Conservation (phyloP, 805 yeast genomes). For the Lachancea mirantina region DNA sequence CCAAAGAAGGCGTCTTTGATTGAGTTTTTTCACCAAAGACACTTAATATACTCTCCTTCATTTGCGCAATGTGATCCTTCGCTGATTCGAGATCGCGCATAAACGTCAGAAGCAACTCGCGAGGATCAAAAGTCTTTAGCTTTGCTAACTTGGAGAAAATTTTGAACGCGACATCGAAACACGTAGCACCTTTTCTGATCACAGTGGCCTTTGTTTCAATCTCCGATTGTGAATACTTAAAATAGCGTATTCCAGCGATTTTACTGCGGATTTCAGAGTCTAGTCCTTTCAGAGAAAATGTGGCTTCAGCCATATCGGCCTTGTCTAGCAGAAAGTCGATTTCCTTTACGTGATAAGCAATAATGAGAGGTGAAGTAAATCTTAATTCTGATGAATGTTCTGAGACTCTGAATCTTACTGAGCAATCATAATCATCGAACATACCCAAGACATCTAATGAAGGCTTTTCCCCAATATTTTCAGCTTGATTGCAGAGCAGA, state of each 20-base stretch:
- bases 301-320: neutral
- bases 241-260: slow-evolving; percentile 1
- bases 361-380: slow-evolving; percentile 2
- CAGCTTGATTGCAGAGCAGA: too few species aligned
- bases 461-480: too few species aligned
- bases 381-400: slow-evolving; percentile 4
- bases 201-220: too few species aligned
- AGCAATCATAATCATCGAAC: too few species aligned
- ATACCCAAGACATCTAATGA: too few species aligned
- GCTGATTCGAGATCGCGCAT: slow-evolving; percentile 24
- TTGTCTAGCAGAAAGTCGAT: neutral
- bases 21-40: neutral
- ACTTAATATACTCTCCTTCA: slow-evolving; percentile 7
- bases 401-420: neutral
- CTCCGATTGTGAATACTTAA: slow-evolving; percentile 5
- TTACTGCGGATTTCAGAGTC: slow-evolving; percentile 1
- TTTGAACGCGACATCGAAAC: neutral
- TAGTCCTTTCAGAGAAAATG: slow-evolving; percentile 1
- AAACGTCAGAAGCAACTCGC: slow-evolving; percentile 19
- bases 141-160: slow-evolving; percentile 5
- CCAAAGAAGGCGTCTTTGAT: neutral
- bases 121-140: slow-evolving; percentile 26
- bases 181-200: too few species aligned
- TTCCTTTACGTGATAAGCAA: slow-evolving; percentile 1
- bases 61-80: slow-evolving; percentile 15